Evolutionary conservation across 805 yeast genomes (phyloP), one percentile per base, ranked within the genome.

Genomic region (Myxozyma mucilagina): DNA sequence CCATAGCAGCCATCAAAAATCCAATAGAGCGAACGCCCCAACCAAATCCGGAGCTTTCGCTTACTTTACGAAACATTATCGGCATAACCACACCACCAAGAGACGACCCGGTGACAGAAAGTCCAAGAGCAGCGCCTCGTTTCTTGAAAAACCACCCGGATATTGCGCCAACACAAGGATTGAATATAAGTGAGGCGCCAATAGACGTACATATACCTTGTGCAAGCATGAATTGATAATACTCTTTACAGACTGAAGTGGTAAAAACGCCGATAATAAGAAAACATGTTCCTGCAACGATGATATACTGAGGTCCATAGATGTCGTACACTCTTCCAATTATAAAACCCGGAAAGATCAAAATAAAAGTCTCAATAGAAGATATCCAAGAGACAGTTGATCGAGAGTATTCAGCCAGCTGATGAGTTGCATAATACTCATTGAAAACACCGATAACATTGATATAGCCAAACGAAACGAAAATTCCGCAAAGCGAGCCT

Each of bases 401-500:
- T 3, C 71, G 61, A 7, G 70, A 35, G 14, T 63, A 13, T 11
- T 13, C 39, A 10, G 34, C 54, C 29, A 73, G 63, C 35, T 69
- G 66, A 4, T 60, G 54, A 8, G 29, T 24, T 24, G 29, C 29
- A 24, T 69, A 72, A 51, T 70, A 72, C 1, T 63, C 61, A 53
- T 72, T 68, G 48, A 66, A 72, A 4, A 65, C 68, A 10, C 73
- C 74, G 14, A 54, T 35, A 36, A 55, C 55, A 48, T 59, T 59
- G 20, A 52, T 29, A 36, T 87, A 67, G 1, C 94, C 94, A 69
- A 87, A 82, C 2, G 82, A 78, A 49, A 81, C 79, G 4, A 82
- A 70, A 59, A 83, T 73, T 1, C 89, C 89, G 35, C 82, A 71
- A 65, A 83, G 82, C 0, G 85, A 79, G 1, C 87, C 87, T 10